phyloP scores from a whole-genome alignment of 2,329 filamentous ascomycete species.

The Myriosclerotinia curreyana region DNA sequence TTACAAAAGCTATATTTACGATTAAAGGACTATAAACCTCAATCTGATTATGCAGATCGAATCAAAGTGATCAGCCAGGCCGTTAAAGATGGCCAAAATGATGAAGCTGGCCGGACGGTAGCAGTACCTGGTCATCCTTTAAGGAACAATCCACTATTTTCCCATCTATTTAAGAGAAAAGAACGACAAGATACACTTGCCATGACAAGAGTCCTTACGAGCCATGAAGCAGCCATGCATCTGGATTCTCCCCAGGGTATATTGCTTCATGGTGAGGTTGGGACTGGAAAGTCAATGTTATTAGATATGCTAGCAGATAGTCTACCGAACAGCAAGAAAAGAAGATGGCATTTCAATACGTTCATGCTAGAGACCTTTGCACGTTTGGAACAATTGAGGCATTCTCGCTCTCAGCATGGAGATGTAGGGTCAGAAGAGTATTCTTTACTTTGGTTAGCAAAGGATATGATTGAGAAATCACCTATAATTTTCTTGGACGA shows the following conservation, averaged over 20 bases:
- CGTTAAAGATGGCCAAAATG: constrained; percentile 38
- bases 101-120: constrained; percentile 42
- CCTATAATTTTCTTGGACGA: constrained; percentile 80
- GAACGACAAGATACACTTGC: constrained; percentile 57
- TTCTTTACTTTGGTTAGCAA: constrained; percentile 64
- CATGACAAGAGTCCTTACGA: constrained; percentile 64
- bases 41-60: constrained; percentile 63
- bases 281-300: constrained; percentile 83
- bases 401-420: constrained; percentile 26
- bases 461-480: constrained; percentile 69
- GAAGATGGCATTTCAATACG: constrained; percentile 78
- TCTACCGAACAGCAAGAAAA: constrained; percentile 69
- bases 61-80: constrained; percentile 57
- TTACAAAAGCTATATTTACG: constrained; percentile 72
- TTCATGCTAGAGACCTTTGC: constrained; percentile 80
- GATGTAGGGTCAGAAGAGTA: constrained; percentile 29
- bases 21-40: constrained; percentile 75
- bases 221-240: constrained; percentile 67
- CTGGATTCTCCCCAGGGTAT: constrained; percentile 71
- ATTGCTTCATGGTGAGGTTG: constrained; percentile 77
- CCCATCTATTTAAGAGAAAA: constrained; percentile 56
- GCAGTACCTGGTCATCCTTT: constrained; percentile 55
- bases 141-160: constrained; percentile 57
- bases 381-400: constrained; percentile 64
- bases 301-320: constrained; percentile 77